Evolutionary conservation across 208 protist species (phyloP), one percentile per base, ranked within the genome.

Genomic region (Giardia muris): DNA sequence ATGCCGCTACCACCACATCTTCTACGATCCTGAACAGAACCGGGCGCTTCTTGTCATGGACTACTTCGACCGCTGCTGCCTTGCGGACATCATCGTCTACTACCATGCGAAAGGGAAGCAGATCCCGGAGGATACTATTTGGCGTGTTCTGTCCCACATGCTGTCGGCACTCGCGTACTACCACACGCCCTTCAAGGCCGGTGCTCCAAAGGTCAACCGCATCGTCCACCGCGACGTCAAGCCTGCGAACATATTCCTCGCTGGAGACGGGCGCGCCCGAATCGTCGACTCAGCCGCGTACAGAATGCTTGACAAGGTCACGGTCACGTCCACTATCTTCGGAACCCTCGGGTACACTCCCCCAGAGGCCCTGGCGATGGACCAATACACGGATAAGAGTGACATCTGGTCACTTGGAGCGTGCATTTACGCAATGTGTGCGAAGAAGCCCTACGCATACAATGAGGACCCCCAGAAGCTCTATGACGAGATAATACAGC

Each of bases 231-330:
- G 57, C 19, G 57, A 76, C 57, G 30, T 76, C 57, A 76, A 76
- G 57, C 57, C 57, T 39, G 57, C 57, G 57, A 76, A 76, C 57
- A 76, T 76, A 76, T 76, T 76, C 57, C 57, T 76, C 57, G 57
- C 57, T 76, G 57, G 19, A 76, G 57, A 76, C 57, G 57, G 57
- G 57, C 30, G 30, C 57, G 10, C 19, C 57, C 10, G 30, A 76
- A 10, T 76, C 57, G 57, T 76, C 19, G 57, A 76, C 57, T 76
- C 57, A 39, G 57, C 57, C 30, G 10, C 57, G 57, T 76, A 39
- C 30, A 10, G 57, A 39, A 10, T 76, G 10, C 57, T 76, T 30
- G 57, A 76, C 57, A 76, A 76, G 57, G 30, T 30, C 10, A 76
- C 57, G 19, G 30, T 76, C 57, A 76, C 10, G 19, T 76, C 57